Percentiles rank a stretch among this genome's conserved stretches.
These are phyloP conservation scores for Chaetomium sp. DNA, from an alignment of 2,329 filamentous ascomycete genomes.

Conservation along the genomic window DNA sequence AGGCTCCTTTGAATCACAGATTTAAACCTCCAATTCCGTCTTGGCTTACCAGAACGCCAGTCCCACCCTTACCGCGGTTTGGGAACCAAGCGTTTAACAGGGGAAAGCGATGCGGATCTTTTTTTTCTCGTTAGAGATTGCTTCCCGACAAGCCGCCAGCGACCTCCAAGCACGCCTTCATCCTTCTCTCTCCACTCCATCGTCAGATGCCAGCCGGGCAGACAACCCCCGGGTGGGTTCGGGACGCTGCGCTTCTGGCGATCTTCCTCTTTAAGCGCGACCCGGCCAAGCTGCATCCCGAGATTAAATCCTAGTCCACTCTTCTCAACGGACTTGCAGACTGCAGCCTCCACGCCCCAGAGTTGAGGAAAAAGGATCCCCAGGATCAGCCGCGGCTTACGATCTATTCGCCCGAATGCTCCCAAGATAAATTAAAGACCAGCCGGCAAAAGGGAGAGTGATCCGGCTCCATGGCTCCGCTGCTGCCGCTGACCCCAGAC, in stretches of 20 bases:
- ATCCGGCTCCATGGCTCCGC: conserved; percentile 18
- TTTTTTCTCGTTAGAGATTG: conserved; percentile 8
- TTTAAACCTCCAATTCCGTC: too few species aligned
- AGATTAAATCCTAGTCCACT: conserved; percentile 13
- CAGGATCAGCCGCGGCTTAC: conserved; percentile 12
- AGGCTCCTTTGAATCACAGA: too few species aligned
- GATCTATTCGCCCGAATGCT: neutral
- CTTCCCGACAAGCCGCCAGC: conserved; percentile 18
- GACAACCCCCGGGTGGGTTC: neutral
- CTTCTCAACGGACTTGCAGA: neutral
- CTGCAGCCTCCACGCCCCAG: neutral
- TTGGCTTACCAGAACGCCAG: too few species aligned
- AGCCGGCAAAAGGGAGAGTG: conserved; percentile 21
- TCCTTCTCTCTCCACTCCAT: too few species aligned
- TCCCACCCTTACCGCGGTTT: too few species aligned
- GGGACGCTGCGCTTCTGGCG: neutral
- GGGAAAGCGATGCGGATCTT: too few species aligned
- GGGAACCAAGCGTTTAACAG: too few species aligned
- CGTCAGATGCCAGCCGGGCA: neutral
- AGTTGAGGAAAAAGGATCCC: conserved; percentile 9
- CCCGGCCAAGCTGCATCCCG: neutral
- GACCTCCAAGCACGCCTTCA: too few species aligned
- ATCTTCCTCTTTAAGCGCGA: neutral
- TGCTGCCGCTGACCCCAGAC: neutral
- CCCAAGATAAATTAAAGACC: conserved; percentile 12